Base-by-base conservation (phyloP, 495 filamentous ascomycete genomes). In the Talaromyces proteolyticus region DNA sequence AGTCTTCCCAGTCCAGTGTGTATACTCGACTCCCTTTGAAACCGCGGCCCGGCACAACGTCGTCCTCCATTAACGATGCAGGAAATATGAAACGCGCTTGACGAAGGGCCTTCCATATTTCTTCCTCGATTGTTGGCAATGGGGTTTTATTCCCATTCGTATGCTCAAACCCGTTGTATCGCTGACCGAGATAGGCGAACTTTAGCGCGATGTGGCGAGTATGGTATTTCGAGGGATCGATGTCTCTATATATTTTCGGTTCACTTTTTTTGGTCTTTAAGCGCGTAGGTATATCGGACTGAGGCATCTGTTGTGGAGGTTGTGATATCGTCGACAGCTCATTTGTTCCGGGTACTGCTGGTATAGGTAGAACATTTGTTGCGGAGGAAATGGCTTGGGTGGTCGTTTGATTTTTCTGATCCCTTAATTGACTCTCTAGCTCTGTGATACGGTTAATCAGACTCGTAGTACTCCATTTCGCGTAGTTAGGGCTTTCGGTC, bases 81-180 rank as follows among this genome's bases (percentile, higher is more conserved):
- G 91, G 89, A 50, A 84, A 83, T 48, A 98, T 92, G 39, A 98
- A 70, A 29, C 82, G 81, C 11, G 83, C 81, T 59, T 86, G 89
- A 41, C 82, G 78, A 47, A 98, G 64, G 1, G 92, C 94, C 64
- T 89, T 87, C 87, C 91, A 97, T 41, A 98, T 60, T 60, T 86
- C 82, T 62, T 95, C 91, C 68, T 98, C 93, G 52, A 98, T 83
- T 0, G 89, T 90, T 39, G 91, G 85, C 29, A 86, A 57, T 0
- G 81, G 82, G 12, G 84, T 87, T 0, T 56, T 63, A 51, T 83
- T 85, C 44, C 78, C 78, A 37, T 73, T 69, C 54, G 88, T 82
- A 67, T 88, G 83, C 69, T 97, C 93, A 53, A 91, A 90, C 3
- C 93, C 94, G 67, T 91, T 90, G 62, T 96, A 98, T 47, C 77